Conservation (phyloP, 2,329 filamentous ascomycete genomes). For the Emmonsia crescens region DNA sequence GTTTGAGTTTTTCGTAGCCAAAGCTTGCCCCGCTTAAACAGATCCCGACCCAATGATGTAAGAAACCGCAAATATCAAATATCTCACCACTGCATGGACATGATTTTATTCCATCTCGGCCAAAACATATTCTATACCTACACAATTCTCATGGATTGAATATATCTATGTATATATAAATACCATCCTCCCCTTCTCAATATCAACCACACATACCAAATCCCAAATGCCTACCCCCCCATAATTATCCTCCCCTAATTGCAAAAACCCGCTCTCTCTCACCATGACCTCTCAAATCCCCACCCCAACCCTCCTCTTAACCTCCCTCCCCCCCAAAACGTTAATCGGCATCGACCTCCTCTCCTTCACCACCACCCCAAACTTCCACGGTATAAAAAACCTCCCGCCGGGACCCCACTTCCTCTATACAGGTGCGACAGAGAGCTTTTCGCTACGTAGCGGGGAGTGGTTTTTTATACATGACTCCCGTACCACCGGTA, state of each 20-base stretch:
- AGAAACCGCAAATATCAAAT: not conserved
- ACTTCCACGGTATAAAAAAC: constrained; percentile 51
- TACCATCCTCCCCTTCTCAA: too few relatives aligned
- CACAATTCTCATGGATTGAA: not conserved
- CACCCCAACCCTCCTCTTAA: constrained; percentile 35
- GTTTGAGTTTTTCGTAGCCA: not conserved
- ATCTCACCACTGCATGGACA: too few relatives aligned
- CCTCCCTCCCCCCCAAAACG: constrained; percentile 35
- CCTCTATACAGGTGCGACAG: constrained; percentile 48
- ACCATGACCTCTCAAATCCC: constrained; percentile 15
- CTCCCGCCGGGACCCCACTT: constrained; percentile 51
- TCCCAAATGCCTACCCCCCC: not conserved
- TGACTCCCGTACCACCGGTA: not conserved
- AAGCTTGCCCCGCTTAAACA: not conserved
- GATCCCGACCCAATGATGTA: not conserved
- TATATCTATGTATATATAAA: too few relatives aligned
- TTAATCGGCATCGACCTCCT: constrained; percentile 45
- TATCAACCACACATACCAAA: too few relatives aligned
- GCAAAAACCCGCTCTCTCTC: not conserved
- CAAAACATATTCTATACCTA: not conserved
- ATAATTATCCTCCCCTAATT: too few relatives aligned
- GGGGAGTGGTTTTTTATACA: constrained; percentile 51
- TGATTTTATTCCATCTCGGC: not conserved
- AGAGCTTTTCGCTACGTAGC: constrained; percentile 49
- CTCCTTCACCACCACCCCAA: constrained; percentile 51